A percentile compares a stretch with the other conserved stretches of the same genome.
These are phyloP conservation scores for Stereum hirsutum DNA, from an alignment of 1,284 basidiomycete species.

Conservation along the genomic window DNA sequence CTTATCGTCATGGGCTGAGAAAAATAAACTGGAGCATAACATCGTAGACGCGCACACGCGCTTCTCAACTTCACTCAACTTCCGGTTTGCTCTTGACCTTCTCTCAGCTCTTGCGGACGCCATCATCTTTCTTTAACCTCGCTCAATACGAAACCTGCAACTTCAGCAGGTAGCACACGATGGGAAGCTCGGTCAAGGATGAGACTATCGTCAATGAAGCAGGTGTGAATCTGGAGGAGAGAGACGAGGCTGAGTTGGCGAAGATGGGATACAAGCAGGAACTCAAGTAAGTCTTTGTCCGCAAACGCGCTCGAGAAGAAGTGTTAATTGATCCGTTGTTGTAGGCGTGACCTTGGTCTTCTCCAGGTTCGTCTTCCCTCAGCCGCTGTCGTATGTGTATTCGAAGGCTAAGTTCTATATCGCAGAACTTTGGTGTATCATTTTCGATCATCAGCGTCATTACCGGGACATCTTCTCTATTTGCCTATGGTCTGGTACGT, in stretches of 20 bases:
- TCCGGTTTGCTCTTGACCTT: no score
- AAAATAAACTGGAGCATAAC: no score
- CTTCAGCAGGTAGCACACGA: no score
- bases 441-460: slow-evolving; percentile 72
- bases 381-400: slow-evolving; percentile 4
- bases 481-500: slow-evolving; percentile 56
- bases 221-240: no score
- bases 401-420: slow-evolving; percentile 1
- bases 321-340: background rate
- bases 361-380: slow-evolving; percentile 36
- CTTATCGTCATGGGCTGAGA: no score
- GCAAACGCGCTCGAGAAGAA: background rate
- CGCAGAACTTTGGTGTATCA: slow-evolving; percentile 65
- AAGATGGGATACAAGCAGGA: slow-evolving; percentile 74
- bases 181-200: no score
- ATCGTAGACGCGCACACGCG: no score
- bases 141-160: no score
- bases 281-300: slow-evolving; percentile 37
- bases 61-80: no score
- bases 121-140: no score
- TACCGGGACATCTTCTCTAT: slow-evolving; percentile 59
- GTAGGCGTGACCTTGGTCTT: slow-evolving; percentile 45
- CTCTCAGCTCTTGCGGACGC: no score
- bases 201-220: no score
- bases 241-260: slow-evolving; percentile 56